Percentiles rank a stretch among this genome's conserved stretches.
phyloP scores from a whole-genome alignment of 805 yeast species.

The Kazachstania kunashirensis region DNA sequence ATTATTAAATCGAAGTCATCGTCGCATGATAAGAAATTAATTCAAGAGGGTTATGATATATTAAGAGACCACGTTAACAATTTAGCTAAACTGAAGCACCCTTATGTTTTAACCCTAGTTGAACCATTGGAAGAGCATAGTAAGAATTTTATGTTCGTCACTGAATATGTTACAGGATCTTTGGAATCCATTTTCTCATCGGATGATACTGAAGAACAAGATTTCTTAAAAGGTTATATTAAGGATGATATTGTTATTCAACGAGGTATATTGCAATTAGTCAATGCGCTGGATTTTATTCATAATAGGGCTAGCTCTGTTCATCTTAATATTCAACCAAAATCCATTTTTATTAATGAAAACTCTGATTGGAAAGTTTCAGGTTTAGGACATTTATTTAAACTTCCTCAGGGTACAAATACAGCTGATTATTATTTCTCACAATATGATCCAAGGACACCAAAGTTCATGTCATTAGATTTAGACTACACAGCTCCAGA shows the following conservation, averaged over 20 bases:
- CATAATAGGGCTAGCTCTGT: slow-evolving; percentile 67
- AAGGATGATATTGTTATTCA: slow-evolving; percentile 66
- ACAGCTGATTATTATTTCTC: slow-evolving; percentile 55
- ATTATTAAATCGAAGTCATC: slow-evolving; percentile 35
- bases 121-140: slow-evolving; percentile 89
- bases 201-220: slow-evolving; percentile 21
- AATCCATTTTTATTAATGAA: slow-evolving; percentile 63
- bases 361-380: slow-evolving; percentile 91
- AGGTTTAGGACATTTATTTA: slow-evolving; percentile 51
- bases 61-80: slow-evolving; percentile 60
- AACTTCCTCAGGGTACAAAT: slow-evolving; percentile 41
- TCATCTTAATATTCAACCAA: slow-evolving; percentile 72
- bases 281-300: slow-evolving; percentile 71
- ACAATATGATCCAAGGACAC: slow-evolving; percentile 66
- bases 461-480: slow-evolving; percentile 58
- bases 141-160: slow-evolving; percentile 66
- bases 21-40: slow-evolving; percentile 34
- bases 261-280: slow-evolving; percentile 72
- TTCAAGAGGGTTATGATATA: slow-evolving; percentile 55
- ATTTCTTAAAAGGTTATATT: slow-evolving; percentile 33
- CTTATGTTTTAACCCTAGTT: slow-evolving; percentile 68
- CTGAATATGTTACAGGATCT: slow-evolving; percentile 63
- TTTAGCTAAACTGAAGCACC: slow-evolving; percentile 78
- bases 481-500: slow-evolving; percentile 81
- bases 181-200: slow-evolving; percentile 36